Evolutionary conservation across 768 basidiomycete species (phyloP).

Genomic region (Auriscalpium vulgare): DNA sequence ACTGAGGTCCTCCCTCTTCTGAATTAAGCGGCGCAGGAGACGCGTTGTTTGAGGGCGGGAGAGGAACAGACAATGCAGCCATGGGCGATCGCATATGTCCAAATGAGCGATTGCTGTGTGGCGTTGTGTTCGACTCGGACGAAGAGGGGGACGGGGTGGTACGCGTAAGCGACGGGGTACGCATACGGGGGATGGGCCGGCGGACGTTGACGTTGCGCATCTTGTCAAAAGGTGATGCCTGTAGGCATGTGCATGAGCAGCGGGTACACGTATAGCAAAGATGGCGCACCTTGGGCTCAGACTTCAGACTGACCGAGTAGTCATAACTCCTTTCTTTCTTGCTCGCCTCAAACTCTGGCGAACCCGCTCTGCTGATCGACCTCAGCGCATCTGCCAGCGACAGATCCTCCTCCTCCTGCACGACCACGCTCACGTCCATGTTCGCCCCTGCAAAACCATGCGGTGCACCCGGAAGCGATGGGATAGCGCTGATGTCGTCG

Average conservation of each 20-base stretch:
- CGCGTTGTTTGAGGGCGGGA: slow-evolving; percentile 10
- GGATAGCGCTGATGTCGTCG: slow-evolving; percentile 45
- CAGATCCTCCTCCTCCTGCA: slow-evolving; percentile 30
- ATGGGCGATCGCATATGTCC: slow-evolving; percentile 5
- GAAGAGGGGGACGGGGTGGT: slow-evolving; percentile 52
- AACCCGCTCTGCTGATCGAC: slow-evolving; percentile 46
- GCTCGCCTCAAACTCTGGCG: slow-evolving; percentile 31
- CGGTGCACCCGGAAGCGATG: slow-evolving; percentile 41
- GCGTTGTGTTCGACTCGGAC: slow-evolving; percentile 58
- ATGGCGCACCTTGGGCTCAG: slow-evolving; percentile 46
- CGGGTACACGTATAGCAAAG: neutral
- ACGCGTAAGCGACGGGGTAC: slow-evolving; percentile 61
- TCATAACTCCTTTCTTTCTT: slow-evolving; percentile 48
- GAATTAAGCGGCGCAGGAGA: neutral
- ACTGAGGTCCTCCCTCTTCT: neutral
- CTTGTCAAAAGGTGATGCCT: slow-evolving; percentile 58
- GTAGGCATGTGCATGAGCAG: neutral
- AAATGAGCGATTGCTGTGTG: slow-evolving; percentile 19
- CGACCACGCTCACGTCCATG: slow-evolving; percentile 21
- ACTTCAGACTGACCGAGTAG: slow-evolving; percentile 50
- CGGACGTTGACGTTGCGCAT: slow-evolving; percentile 58
- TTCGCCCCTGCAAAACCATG: slow-evolving; percentile 1
- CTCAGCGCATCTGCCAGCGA: slow-evolving; percentile 53
- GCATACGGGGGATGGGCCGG: slow-evolving; percentile 39
- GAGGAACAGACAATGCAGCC: slow-evolving; percentile 9